These are phyloP conservation scores for Pseudognaphalium luteoalbum DNA, from an alignment of 129 eudicot species.

Conservation along the genomic window DNA sequence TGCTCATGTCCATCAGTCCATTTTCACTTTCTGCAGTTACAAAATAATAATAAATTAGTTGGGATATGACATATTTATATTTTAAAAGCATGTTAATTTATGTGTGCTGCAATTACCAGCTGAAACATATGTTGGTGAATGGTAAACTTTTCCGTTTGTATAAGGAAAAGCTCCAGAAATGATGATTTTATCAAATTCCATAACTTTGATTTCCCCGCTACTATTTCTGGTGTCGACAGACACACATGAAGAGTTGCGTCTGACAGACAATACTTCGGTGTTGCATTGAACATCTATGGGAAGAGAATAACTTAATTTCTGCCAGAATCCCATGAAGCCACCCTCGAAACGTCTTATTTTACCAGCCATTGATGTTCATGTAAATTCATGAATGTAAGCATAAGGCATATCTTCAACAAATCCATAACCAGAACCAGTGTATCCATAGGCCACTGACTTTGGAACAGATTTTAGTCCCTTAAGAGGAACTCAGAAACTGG, in stretches of 20 bases:
- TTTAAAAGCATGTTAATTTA: background rate
- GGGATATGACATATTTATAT: background rate
- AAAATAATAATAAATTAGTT: slow-evolving; percentile 5
- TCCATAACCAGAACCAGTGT: slow-evolving; percentile 82
- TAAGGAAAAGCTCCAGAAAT: slow-evolving; percentile 78
- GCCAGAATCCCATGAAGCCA: slow-evolving; percentile 74
- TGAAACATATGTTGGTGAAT: slow-evolving; percentile 47
- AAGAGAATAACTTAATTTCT: slow-evolving; percentile 52
- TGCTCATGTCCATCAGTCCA: slow-evolving; percentile 54
- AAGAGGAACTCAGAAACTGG: slow-evolving; percentile 59
- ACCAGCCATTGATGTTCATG: slow-evolving; percentile 89
- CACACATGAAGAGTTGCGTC: slow-evolving; percentile 47
- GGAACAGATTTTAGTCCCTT: slow-evolving; percentile 61
- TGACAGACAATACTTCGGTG: slow-evolving; percentile 59
- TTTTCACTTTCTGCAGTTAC: slow-evolving; percentile 44
- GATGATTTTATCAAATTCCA: slow-evolving; percentile 70
- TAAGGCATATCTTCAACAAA: slow-evolving; percentile 89
- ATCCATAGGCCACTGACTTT: slow-evolving; percentile 76
- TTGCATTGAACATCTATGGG: slow-evolving; percentile 59
- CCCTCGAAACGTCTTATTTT: slow-evolving; percentile 74
- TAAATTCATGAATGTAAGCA: slow-evolving; percentile 87
- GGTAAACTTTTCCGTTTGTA: slow-evolving; percentile 58
- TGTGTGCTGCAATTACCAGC: slow-evolving; percentile 40
- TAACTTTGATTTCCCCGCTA: slow-evolving; percentile 37
- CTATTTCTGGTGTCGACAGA: slow-evolving; percentile 39